Base-by-base conservation (phyloP, 2,329 filamentous ascomycete species). In the Sphaerulina populicola region DNA sequence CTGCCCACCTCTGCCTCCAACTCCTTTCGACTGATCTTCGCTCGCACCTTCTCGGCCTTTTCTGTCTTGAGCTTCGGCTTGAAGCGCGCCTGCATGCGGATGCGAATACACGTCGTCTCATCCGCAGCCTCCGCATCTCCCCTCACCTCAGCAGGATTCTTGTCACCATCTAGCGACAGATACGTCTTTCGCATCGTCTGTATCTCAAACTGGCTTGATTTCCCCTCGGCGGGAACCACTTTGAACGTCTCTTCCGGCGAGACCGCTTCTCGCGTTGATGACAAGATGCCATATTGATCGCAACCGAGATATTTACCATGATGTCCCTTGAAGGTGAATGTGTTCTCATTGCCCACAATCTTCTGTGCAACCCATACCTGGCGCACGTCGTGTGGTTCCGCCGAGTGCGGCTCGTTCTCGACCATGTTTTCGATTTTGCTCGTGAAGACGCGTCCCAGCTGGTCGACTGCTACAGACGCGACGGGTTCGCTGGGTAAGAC, bases 71-170 rank as follows among this genome's bases (percentile, higher is more conserved):
- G 69, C 56, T 79, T 79, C 7, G 91, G 90, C 74, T 96, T 96
- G 74, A 94, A 97, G 45, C 87, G 78, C 18, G 91, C 88, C 72
- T 97, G 91, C 90, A 97, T 96, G 48, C 90, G 85, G 62, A 97
- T 80, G 44, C 88, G 78, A 54, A 94, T 67, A 6, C 82, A 85
- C 8, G 87, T 88, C 60, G 78, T 79, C 63, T 86, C 86, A 4
- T 90, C 84, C 0, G 81, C 76, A 1, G 71, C 63, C 0, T 73
- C 71, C 35, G 72, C 74, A 10, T 62, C 61, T 6, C 23, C 23
- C 23, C 23, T 88, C 60, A 78, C 79, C 63, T 86, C 86, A 4
- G 90, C 84, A 0, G 81, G 76, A 0, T 71, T 63, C 0, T 72
- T 74, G 9, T 62, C 61, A 5, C 61, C 65, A 30, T 72, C 70